These are phyloP conservation scores for Heracleum sosnowskyi DNA, from an alignment of 129 eudicot genomes.

Conservation along the genomic window DNA sequence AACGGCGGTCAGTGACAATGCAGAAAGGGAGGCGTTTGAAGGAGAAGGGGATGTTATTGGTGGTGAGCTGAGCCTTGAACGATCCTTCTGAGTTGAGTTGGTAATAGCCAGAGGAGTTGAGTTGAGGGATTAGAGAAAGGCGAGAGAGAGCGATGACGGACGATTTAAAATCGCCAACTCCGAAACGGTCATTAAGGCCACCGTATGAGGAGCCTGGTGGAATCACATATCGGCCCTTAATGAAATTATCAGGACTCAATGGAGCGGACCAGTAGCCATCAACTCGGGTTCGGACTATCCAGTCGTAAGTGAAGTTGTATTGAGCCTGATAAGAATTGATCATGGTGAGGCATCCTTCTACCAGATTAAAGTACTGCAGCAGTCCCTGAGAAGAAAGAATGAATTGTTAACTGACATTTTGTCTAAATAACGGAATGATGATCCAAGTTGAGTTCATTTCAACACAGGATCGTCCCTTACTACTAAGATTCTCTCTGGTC, in stretches of 20 bases:
- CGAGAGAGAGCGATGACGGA: conserved; percentile 76
- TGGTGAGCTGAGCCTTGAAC: conserved; percentile 65
- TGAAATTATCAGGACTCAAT: conserved; percentile 39
- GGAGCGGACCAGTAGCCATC: conserved; percentile 83
- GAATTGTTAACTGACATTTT: neutral
- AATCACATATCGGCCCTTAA: conserved; percentile 58
- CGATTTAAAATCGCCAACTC: conserved; percentile 58
- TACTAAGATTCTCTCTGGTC: neutral
- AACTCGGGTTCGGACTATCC: conserved; percentile 88
- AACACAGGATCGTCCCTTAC: no score
- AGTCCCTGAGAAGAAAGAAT: conserved; percentile 46
- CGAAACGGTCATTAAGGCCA: conserved; percentile 86
- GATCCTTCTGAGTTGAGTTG: conserved; percentile 83
- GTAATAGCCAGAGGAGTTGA: conserved; percentile 42
- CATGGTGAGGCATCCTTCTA: conserved; percentile 82
- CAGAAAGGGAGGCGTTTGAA: conserved; percentile 65
- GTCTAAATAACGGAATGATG: neutral
- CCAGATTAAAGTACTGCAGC: conserved; percentile 70
- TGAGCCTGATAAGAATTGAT: conserved; percentile 45
- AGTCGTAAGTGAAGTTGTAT: conserved; percentile 74
- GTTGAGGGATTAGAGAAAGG: conserved; percentile 59
- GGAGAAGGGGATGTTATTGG: conserved; percentile 27
- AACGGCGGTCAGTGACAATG: conserved; percentile 59
- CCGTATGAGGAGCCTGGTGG: conserved; percentile 85
- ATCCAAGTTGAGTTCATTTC: neutral